phyloP scores from a whole-genome alignment of 345 rosid species.

The Aurinia saxatilis region DNA sequence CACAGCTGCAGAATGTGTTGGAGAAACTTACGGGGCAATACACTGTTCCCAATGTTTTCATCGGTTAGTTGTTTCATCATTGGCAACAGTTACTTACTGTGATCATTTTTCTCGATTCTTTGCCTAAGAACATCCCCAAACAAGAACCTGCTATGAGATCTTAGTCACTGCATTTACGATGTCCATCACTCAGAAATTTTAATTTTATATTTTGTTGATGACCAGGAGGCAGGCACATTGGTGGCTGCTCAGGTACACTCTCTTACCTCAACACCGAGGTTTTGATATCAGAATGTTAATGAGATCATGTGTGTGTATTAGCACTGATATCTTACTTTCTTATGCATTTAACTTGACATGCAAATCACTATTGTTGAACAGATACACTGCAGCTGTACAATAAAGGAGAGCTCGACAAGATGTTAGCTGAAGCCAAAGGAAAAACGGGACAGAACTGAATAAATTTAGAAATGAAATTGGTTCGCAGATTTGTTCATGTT shows the following conservation, averaged over 20 bases:
- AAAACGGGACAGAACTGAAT: conserved; percentile 11
- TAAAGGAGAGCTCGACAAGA: conserved; percentile 67
- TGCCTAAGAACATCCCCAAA: not conserved
- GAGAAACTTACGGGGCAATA: conserved; percentile 87
- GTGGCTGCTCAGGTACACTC: conserved; percentile 90
- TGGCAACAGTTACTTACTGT: not conserved
- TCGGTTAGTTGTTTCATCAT: conserved; percentile 44
- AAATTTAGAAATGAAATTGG: not conserved
- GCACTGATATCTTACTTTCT: not conserved
- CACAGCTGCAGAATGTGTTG: conserved; percentile 70
- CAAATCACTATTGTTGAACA: conserved; percentile 32
- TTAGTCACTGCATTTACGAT: not conserved
- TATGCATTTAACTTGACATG: not conserved
- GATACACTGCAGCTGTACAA: conserved; percentile 65
- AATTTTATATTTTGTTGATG: conserved; percentile 9
- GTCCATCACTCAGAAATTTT: not conserved
- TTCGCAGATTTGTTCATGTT: conserved; percentile 7
- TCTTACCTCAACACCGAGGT: not conserved
- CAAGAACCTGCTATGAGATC: not conserved
- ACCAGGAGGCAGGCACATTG: conserved; percentile 86
- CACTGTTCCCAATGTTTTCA: conserved; percentile 93
- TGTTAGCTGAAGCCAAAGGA: conserved; percentile 54
- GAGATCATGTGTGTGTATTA: not conserved
- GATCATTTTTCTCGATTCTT: not conserved
- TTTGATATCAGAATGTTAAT: not conserved